Evolutionary conservation across 768 basidiomycete genomes (phyloP).

Genomic region (Mycena latifolia): DNA sequence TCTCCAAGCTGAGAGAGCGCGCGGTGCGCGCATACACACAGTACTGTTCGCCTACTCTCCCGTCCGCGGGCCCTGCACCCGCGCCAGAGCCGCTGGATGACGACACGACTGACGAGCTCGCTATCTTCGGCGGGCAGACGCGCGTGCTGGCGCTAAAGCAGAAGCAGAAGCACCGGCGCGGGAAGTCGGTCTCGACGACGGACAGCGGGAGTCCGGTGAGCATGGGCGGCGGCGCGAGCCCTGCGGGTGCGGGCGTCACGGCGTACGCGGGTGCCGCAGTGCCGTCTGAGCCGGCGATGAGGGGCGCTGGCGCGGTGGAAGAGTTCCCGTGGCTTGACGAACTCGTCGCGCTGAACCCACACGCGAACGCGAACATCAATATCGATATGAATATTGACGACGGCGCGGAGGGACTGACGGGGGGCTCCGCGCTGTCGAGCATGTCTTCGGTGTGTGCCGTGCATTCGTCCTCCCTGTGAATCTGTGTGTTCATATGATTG

Average conservation of each 20-base stretch:
- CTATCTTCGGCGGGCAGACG: constrained; percentile 68
- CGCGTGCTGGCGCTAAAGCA: constrained; percentile 52
- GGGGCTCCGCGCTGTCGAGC: no score
- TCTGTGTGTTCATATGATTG: not conserved
- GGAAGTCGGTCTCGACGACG: constrained; percentile 17
- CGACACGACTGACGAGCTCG: constrained; percentile 60
- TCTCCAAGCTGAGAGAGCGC: constrained; percentile 60
- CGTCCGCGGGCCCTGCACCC: constrained; percentile 15
- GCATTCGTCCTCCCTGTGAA: not conserved
- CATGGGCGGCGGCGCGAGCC: not conserved
- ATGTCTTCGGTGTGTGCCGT: constrained; percentile 15
- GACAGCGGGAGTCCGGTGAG: not conserved
- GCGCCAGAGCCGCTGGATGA: constrained; percentile 35
- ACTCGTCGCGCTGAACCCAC: constrained; percentile 16
- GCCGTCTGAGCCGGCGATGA: not conserved
- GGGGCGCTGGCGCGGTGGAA: not conserved
- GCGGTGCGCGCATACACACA: constrained; percentile 52
- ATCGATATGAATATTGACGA: constrained; percentile 15
- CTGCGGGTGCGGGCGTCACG: not conserved
- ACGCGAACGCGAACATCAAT: constrained; percentile 13
- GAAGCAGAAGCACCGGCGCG: constrained; percentile 36
- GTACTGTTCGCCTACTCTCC: constrained; percentile 34
- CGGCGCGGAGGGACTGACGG: not conserved
- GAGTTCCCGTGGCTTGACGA: constrained; percentile 35
- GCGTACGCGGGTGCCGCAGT: not conserved